Evolutionary conservation across 2,329 filamentous ascomycete genomes (phyloP), one percentile per base, ranked within the genome.

Genomic region (Xylariales sp.): DNA sequence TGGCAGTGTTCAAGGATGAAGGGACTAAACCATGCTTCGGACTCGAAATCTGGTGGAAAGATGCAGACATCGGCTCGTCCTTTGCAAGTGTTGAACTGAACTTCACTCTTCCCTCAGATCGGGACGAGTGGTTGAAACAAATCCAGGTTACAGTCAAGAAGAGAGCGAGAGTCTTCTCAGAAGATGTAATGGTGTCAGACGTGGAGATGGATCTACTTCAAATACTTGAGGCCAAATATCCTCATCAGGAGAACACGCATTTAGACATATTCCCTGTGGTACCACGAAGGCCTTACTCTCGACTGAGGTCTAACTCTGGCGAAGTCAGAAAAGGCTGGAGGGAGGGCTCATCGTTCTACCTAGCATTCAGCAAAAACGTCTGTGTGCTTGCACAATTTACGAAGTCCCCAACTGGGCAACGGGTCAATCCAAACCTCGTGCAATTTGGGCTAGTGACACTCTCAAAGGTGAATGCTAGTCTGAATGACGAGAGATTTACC

Each of bases 41-140:
- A 5, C 56, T 79, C 38, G 75, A 80, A 51, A 62, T 78, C 2
- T 79, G 74, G 74, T 79, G 75, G 75, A 69, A 66, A 43, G 68
- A 68, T 11, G 54, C 60, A 12, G 60, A 65, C 42, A 65, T 68
- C 3, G 61, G 64, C 10, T 58, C 73, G 29, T 60, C 65, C 11
- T 77, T 73, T 46, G 62, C 61, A 44, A 72, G 68, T 44, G 58
- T 70, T 3, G 68, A 70, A 28, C 57, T 78, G 27, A 71, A 71
- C 51, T 77, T 79, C 51, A 59, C 57, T 35, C 54, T 71, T 21
- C 66, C 70, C 7, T 61, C 66, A 20, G 71, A 76, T 38, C 64
- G 73, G 19, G 70, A 77, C 42, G 65, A 70, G 32, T 73, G 70
- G 65, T 55, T 78, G 43, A 62, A 64, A 12, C 61, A 68, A 29